These are phyloP conservation scores for Aspergillus costaricaensis DNA, from an alignment of 2,329 filamentous ascomycete genomes.

Conservation along the genomic window DNA sequence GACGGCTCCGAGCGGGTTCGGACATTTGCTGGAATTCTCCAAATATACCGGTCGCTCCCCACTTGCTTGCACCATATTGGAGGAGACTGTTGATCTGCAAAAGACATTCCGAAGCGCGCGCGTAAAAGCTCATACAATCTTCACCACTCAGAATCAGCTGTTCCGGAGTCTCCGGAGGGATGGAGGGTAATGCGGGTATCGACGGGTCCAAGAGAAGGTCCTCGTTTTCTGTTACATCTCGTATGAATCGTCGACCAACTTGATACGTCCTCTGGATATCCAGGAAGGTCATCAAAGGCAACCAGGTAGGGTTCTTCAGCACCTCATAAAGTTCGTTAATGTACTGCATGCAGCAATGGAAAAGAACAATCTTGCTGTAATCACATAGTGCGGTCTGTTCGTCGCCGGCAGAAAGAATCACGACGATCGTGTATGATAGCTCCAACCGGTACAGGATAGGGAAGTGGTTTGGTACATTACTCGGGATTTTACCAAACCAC, in stretches of 20 bases:
- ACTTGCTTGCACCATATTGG: slow-evolving; percentile 36
- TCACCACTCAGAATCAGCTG: slow-evolving; percentile 34
- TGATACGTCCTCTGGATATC: slow-evolving; percentile 84
- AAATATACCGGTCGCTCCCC: slow-evolving; percentile 33
- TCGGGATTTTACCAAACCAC: slow-evolving; percentile 78
- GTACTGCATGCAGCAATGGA: slow-evolving; percentile 84
- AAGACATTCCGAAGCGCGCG: slow-evolving; percentile 37
- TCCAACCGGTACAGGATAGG: slow-evolving; percentile 83
- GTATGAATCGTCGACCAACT: slow-evolving; percentile 60
- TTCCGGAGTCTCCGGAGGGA: slow-evolving; percentile 34
- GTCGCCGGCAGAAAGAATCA: slow-evolving; percentile 80
- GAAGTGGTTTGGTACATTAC: slow-evolving; percentile 64
- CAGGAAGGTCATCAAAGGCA: slow-evolving; percentile 78
- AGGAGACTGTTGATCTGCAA: slow-evolving; percentile 36
- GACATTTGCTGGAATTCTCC: slow-evolving; percentile 38
- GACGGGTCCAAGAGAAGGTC: slow-evolving; percentile 44
- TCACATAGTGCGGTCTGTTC: slow-evolving; percentile 69
- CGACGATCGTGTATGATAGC: slow-evolving; percentile 84
- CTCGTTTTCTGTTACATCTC: slow-evolving; percentile 57
- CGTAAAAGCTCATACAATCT: slow-evolving; percentile 37
- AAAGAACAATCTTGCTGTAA: slow-evolving; percentile 77
- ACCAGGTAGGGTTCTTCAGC: slow-evolving; percentile 59
- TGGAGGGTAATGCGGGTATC: slow-evolving; percentile 31
- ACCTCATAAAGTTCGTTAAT: slow-evolving; percentile 72
- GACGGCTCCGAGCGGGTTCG: slow-evolving; percentile 25